Percentiles rank a stretch among this genome's conserved stretches.
These are phyloP conservation scores for Penicillium thymicola DNA, from an alignment of 2,329 filamentous ascomycete genomes.

Conservation along the genomic window DNA sequence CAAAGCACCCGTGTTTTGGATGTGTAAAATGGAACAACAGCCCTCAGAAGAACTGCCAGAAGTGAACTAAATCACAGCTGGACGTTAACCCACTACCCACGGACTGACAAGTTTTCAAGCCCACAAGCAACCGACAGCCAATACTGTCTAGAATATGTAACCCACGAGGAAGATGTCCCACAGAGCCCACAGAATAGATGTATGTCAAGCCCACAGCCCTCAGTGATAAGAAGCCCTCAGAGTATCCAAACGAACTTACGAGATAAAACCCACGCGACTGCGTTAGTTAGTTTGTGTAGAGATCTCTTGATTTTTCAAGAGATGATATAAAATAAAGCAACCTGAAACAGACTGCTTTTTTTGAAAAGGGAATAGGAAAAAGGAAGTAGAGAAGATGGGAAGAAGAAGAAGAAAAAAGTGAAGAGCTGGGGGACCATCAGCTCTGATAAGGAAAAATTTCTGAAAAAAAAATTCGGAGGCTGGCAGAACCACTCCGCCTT, in stretches of 20 bases:
- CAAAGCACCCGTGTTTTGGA: constrained; percentile 34
- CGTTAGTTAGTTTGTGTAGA: constrained; percentile 28
- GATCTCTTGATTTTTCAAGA: constrained; percentile 5
- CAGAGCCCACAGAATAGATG: constrained; percentile 42
- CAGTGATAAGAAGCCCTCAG: constrained; percentile 39
- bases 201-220: constrained; percentile 45
- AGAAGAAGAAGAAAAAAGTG: constrained; percentile 24
- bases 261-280: constrained; percentile 35
- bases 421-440: constrained; percentile 22
- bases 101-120: constrained; percentile 42
- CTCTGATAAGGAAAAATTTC: constrained; percentile 29
- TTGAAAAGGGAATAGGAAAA: constrained; percentile 8
- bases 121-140: constrained; percentile 43
- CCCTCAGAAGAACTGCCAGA: constrained; percentile 28
- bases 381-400: constrained; percentile 17
- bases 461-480: constrained; percentile 28
- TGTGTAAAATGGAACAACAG: constrained; percentile 25
- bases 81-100: constrained; percentile 41
- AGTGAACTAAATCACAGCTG: constrained; percentile 34
- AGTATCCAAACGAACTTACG: constrained; percentile 36
- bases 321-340: constrained; percentile 13
- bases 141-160: constrained; percentile 43
- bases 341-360: constrained; percentile 14
- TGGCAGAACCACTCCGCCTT: constrained; percentile 35
- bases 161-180: constrained; percentile 39